Percentiles rank a stretch among this genome's conserved stretches.
Conservation (phyloP, 78 protist genomes). For the Monocercomonoides exilis region DNA sequence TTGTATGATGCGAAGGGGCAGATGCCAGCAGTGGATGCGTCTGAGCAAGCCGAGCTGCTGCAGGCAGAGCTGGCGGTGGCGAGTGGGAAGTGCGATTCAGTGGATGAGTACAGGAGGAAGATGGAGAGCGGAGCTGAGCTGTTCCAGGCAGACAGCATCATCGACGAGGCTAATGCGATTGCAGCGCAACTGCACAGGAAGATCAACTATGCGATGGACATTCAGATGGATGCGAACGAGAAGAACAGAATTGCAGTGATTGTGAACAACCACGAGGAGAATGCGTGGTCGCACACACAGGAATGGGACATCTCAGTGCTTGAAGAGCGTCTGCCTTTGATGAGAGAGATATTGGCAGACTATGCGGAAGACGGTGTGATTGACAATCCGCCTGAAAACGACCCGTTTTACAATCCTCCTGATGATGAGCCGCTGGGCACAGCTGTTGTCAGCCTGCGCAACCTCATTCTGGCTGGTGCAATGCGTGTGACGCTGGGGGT, state of each 20-base stretch:
- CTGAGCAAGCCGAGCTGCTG: neutral
- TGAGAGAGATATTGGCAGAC: neutral
- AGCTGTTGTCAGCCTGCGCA: neutral
- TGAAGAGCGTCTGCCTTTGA: neutral
- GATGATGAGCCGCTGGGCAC: neutral
- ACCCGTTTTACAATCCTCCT: neutral
- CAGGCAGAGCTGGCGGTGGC: neutral
- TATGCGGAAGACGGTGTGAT: neutral
- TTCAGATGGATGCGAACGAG: neutral
- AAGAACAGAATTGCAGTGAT: neutral
- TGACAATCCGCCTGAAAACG: neutral
- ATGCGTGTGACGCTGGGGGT: neutral
- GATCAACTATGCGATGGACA: neutral
- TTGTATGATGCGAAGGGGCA: neutral
- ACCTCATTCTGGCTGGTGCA: neutral
- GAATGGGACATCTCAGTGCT: neutral
- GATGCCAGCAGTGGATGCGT: neutral
- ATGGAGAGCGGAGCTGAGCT: neutral
- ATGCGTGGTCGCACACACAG: neutral
- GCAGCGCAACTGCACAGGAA: neutral
- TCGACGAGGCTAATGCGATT: slow-evolving; percentile 14
- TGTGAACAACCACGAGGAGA: neutral
- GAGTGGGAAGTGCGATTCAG: neutral
- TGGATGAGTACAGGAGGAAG: neutral
- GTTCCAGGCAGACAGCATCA: neutral